Evolutionary conservation across 2,329 filamentous ascomycete species (phyloP).

Genomic region (Helicocarpus griseus): DNA sequence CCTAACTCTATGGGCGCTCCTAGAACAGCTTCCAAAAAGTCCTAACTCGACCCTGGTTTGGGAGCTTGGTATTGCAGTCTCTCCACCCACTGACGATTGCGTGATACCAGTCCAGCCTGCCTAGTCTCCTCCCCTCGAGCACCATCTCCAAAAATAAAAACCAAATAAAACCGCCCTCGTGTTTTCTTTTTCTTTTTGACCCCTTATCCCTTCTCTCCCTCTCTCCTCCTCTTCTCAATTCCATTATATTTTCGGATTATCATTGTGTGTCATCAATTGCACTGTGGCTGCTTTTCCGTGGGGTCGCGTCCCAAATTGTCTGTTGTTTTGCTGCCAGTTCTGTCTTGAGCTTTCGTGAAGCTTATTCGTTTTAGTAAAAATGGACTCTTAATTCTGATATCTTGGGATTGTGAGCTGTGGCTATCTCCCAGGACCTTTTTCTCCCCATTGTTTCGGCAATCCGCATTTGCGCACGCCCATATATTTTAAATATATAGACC

Average conservation of each 20-base stretch:
- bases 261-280: no score
- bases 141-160: background rate
- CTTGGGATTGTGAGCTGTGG: background rate
- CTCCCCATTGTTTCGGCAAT: background rate
- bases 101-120: background rate
- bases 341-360: background rate
- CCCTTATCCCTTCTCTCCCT: background rate
- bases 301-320: background rate
- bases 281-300: background rate
- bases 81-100: conserved; percentile 5
- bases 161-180: background rate
- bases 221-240: background rate
- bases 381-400: conserved; percentile 1
- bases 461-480: background rate
- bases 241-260: no score
- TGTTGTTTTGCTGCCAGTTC: background rate
- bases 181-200: conserved; percentile 2
- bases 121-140: background rate
- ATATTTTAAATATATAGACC: no score
- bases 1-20: background rate
- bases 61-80: background rate
- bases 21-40: background rate
- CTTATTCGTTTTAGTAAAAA: background rate
- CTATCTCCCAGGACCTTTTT: background rate
- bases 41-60: background rate